phyloP scores from a whole-genome alignment of 148 eudicot genomes.

The Dianthus caryophyllus region DNA sequence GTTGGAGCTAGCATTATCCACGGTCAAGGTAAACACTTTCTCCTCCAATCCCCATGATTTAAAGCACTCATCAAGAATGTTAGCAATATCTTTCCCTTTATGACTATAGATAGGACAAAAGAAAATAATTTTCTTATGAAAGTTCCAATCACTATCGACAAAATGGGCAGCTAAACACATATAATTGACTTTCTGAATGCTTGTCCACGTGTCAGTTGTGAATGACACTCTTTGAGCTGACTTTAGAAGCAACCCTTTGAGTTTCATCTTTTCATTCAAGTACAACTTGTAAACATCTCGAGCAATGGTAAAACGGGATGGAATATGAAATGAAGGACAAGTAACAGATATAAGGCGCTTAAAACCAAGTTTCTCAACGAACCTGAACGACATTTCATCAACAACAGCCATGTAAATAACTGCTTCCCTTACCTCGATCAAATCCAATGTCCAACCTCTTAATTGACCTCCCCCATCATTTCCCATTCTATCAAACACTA shows the following conservation, averaged over 20 bases:
- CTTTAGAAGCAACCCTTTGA: not conserved
- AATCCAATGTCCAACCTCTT: not conserved
- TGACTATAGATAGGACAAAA: conserved; percentile 9
- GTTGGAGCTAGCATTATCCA: conserved; percentile 16
- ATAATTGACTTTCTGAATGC: conserved; percentile 8
- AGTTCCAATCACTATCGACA: not conserved
- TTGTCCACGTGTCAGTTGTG: conserved; percentile 3
- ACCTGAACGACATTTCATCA: too few relatives aligned
- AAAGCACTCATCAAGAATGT: conserved; percentile 8
- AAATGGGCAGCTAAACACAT: conserved; percentile 4
- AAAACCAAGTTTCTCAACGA: too few relatives aligned
- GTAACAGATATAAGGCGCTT: not conserved
- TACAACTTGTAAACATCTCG: not conserved
- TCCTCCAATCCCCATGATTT: conserved; percentile 11
- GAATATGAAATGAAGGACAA: not conserved
- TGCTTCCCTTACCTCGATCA: too few relatives aligned
- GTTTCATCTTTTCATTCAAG: not conserved
- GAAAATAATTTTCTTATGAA: not conserved
- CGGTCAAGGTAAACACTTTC: conserved; percentile 10
- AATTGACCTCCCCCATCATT: not conserved
- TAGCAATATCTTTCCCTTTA: not conserved
- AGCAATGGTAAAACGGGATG: conserved; percentile 11
- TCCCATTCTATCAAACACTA: not conserved
- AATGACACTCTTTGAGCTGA: conserved; percentile 6
- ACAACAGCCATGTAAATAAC: too few relatives aligned